These are phyloP conservation scores for Decorospora gaudefroyi DNA, from an alignment of 2,329 filamentous ascomycete species.

Conservation along the genomic window DNA sequence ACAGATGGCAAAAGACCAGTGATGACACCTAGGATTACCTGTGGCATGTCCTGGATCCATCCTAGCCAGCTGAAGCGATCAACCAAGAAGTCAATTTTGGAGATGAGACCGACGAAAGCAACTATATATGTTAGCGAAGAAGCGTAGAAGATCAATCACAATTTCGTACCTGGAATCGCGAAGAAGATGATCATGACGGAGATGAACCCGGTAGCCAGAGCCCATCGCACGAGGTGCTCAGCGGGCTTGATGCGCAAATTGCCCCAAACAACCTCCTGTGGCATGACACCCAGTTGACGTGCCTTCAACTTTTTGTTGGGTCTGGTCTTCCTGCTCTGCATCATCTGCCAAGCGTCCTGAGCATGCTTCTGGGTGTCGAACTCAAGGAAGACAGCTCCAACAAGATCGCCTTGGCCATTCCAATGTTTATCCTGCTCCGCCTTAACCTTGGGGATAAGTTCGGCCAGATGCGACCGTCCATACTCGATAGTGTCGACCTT, in stretches of 20 bases:
- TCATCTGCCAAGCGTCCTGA: conserved; percentile 79
- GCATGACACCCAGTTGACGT: conserved; percentile 51
- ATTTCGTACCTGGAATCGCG: conserved; percentile 45
- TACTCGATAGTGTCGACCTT: conserved; percentile 78
- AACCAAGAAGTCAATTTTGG: conserved; percentile 53
- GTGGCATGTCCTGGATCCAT: conserved; percentile 51
- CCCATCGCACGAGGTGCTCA: conserved; percentile 39
- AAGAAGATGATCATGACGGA: conserved; percentile 53
- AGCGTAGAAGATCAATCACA: background rate
- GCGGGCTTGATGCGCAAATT: conserved; percentile 49
- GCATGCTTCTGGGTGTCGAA: conserved; percentile 82
- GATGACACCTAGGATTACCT: conserved; percentile 51
- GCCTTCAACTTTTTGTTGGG: conserved; percentile 46
- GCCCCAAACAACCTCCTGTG: conserved; percentile 55
- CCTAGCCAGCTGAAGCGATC: conserved; percentile 45
- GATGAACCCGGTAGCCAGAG: conserved; percentile 48
- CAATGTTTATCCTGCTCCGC: conserved; percentile 69
- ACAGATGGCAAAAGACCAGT: conserved; percentile 53
- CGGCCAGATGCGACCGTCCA: conserved; percentile 73
- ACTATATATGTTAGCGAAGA: conserved; percentile 33
- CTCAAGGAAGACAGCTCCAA: conserved; percentile 84
- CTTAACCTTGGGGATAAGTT: conserved; percentile 71
- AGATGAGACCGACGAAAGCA: conserved; percentile 51
- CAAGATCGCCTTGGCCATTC: conserved; percentile 66
- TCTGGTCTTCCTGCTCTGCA: conserved; percentile 43